These are phyloP conservation scores for Penicillium sp. DNA, from an alignment of 2,329 filamentous ascomycete genomes.

Conservation along the genomic window DNA sequence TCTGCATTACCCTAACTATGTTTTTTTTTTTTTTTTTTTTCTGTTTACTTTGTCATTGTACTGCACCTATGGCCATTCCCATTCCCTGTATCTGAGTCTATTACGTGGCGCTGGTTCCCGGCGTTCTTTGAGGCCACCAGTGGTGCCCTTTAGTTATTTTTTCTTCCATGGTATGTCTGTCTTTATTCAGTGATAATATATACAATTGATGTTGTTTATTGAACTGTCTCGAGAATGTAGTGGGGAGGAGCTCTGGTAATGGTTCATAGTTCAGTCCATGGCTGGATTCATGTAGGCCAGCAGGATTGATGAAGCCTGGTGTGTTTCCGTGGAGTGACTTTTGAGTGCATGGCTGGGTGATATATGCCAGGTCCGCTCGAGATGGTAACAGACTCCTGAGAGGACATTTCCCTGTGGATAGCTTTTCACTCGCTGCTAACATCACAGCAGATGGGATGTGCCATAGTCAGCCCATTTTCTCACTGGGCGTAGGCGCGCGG, in stretches of 20 bases:
- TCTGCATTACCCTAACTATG: slow-evolving; percentile 9
- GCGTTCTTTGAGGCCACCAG: slow-evolving; percentile 1
- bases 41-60: slow-evolving; percentile 4
- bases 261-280: neutral
- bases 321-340: neutral
- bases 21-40: neutral
- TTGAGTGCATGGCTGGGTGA: neutral
- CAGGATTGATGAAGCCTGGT: neutral
- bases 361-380: neutral
- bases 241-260: neutral
- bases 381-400: neutral
- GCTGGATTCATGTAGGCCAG: neutral
- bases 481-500: neutral
- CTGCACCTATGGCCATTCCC: neutral
- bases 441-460: neutral
- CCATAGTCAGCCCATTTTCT: neutral
- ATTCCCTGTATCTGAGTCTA: slow-evolving; percentile 4
- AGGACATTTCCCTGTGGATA: neutral
- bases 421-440: neutral
- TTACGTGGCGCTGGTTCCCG: slow-evolving; percentile 1
- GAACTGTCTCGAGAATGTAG: neutral
- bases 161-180: neutral
- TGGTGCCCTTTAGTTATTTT: neutral
- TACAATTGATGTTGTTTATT: neutral
- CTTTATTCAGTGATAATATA: slow-evolving; percentile 7